These are phyloP conservation scores for Fusarium liriodendri DNA, from an alignment of 2,329 filamentous ascomycete species.

Conservation along the genomic window DNA sequence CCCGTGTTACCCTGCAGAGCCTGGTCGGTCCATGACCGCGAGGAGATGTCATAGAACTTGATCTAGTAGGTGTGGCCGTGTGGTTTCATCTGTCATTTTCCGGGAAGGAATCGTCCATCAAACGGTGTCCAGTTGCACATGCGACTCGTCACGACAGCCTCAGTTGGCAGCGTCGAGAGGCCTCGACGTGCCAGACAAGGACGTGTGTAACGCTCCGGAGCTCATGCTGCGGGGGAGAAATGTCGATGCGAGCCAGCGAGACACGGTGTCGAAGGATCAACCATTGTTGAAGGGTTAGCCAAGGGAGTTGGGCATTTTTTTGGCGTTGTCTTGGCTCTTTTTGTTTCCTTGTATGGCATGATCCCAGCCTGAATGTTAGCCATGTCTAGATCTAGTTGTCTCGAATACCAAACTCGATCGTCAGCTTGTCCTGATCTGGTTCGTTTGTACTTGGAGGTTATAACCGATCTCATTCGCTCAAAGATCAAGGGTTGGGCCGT, in stretches of 20 bases:
- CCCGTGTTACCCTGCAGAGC: constrained; percentile 18
- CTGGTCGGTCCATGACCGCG: constrained; percentile 8
- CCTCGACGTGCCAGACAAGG: constrained; percentile 16
- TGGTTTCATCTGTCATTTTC: constrained; percentile 7
- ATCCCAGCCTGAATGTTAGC: background rate
- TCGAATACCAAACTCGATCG: constrained; percentile 16
- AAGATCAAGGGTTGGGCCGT: background rate
- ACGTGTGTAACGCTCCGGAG: constrained; percentile 6
- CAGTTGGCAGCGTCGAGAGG: constrained; percentile 6
- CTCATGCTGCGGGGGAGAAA: constrained; percentile 11
- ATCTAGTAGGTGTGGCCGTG: constrained; percentile 14
- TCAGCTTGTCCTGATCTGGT: background rate
- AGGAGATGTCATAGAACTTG: background rate
- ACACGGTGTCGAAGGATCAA: constrained; percentile 18
- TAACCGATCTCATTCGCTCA: background rate
- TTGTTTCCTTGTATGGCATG: constrained; percentile 9
- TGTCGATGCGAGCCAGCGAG: constrained; percentile 19
- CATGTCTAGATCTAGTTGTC: constrained; percentile 16
- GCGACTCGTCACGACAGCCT: constrained; percentile 12
- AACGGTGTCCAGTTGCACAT: constrained; percentile 12
- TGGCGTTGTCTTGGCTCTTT: constrained; percentile 20
- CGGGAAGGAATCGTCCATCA: constrained; percentile 9
- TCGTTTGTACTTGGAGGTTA: background rate
- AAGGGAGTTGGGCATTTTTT: constrained; percentile 12
- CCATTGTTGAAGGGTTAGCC: constrained; percentile 12